These are phyloP conservation scores for Taxillus chinensis DNA, from an alignment of 164 flowering plant genomes.

Conservation along the genomic window DNA sequence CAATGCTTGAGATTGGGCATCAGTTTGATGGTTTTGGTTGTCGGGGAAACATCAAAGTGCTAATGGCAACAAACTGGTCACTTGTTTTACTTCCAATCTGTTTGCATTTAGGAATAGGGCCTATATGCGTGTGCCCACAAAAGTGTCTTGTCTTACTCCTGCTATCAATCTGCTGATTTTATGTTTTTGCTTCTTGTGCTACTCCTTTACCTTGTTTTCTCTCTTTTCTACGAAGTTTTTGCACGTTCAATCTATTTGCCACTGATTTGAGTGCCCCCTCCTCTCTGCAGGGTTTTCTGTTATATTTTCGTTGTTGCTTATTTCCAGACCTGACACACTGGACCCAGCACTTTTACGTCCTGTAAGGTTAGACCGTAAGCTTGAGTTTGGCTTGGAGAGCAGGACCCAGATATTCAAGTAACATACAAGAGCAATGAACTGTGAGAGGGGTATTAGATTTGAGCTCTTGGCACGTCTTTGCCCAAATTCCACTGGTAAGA, in stretches of 20 bases:
- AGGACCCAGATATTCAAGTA: conserved; percentile 93
- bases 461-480: conserved; percentile 94
- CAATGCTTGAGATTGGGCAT: conserved; percentile 98
- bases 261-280: no score
- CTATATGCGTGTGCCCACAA: no score
- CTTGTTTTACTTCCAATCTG: no score
- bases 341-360: conserved; percentile 95
- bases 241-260: no score
- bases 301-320: no score
- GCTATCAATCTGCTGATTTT: no score
- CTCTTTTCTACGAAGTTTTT: no score
- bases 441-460: conserved; percentile 89
- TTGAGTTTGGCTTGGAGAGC: conserved; percentile 95
- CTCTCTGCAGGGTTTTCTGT: no score
- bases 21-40: conserved; percentile 99
- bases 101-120: no score
- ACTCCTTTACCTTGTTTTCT: no score
- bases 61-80: conserved; percentile 99
- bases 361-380: conserved; percentile 87
- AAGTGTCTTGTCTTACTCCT: no score
- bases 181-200: no score
- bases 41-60: conserved; percentile 89
- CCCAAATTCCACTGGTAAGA: conserved; percentile 95
- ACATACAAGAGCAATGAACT: conserved; percentile 93
- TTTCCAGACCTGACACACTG: conserved; percentile 79